Percentiles rank a stretch among this genome's conserved stretches.
Conservation (phyloP, 371 early-diverging fungal species). For the Mucor sp. region DNA sequence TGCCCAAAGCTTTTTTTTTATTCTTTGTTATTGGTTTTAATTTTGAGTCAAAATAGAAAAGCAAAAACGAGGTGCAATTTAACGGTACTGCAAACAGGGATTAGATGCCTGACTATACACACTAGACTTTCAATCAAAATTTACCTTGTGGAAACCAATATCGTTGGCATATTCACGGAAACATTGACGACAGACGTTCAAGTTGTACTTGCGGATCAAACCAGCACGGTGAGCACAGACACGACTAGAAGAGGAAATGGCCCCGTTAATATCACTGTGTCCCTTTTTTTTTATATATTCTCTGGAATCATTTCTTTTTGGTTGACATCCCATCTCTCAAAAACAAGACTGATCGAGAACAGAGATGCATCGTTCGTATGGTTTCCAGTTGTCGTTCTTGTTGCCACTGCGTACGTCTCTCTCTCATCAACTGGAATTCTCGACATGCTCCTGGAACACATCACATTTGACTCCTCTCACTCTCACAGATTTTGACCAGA, state of each 20-base stretch:
- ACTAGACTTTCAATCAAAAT: no score
- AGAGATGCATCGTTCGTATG: not conserved
- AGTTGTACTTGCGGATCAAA: constrained; percentile 99
- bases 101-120: not conserved
- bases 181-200: constrained; percentile 99
- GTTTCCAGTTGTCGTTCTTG: not conserved
- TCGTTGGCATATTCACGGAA: constrained; percentile 99
- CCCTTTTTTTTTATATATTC: not conserved
- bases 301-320: not conserved
- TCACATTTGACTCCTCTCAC: not conserved
- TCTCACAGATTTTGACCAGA: not conserved
- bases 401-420: not conserved
- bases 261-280: not conserved
- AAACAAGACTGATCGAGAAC: not conserved
- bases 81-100: not conserved
- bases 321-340: not conserved
- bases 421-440: not conserved
- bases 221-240: constrained; percentile 99
- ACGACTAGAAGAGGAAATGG: constrained; percentile 64
- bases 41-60: not conserved
- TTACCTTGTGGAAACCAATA: constrained; percentile 79
- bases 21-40: not conserved
- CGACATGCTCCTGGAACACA: not conserved
- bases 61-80: not conserved
- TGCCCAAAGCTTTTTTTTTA: not conserved